phyloP scores from a whole-genome alignment of 371 early-diverging fungal genomes.

The Mucor irregularis region DNA sequence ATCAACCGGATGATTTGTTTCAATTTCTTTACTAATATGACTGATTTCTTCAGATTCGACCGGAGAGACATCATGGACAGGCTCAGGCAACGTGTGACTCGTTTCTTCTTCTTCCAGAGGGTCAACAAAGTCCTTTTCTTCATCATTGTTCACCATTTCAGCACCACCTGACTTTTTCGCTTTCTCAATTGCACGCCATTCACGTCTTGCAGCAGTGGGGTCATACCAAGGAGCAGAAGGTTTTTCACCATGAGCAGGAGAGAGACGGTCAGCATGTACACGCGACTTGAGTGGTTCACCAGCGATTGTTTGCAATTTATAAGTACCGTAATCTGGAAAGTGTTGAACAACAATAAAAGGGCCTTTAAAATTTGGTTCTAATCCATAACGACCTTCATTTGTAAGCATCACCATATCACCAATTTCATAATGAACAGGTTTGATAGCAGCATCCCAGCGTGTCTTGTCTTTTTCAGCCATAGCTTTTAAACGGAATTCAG shows the following conservation, averaged over 20 bases:
- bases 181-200: neutral
- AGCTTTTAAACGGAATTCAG: conserved; percentile 4
- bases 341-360: conserved; percentile 1
- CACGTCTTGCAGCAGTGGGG: neutral
- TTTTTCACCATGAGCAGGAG: neutral
- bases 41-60: no score
- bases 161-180: neutral
- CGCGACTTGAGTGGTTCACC: conserved; percentile 6
- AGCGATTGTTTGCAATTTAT: conserved; percentile 2
- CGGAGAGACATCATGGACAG: no score
- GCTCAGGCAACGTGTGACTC: no score
- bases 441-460: conserved; percentile 19
- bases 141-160: neutral
- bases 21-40: no score
- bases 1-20: no score
- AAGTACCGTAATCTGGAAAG: conserved; percentile 4
- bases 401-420: conserved; percentile 10
- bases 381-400: conserved; percentile 3
- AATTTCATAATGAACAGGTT: neutral
- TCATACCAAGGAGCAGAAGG: conserved; percentile 4
- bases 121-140: neutral
- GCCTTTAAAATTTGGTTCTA: conserved; percentile 10
- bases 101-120: neutral
- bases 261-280: conserved; percentile 11
- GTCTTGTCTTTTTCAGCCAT: conserved; percentile 19